Percentiles rank a stretch among this genome's conserved stretches.
These are phyloP conservation scores for Conidiobolus incongruus DNA, from an alignment of 371 early-diverging fungal species.

Conservation along the genomic window DNA sequence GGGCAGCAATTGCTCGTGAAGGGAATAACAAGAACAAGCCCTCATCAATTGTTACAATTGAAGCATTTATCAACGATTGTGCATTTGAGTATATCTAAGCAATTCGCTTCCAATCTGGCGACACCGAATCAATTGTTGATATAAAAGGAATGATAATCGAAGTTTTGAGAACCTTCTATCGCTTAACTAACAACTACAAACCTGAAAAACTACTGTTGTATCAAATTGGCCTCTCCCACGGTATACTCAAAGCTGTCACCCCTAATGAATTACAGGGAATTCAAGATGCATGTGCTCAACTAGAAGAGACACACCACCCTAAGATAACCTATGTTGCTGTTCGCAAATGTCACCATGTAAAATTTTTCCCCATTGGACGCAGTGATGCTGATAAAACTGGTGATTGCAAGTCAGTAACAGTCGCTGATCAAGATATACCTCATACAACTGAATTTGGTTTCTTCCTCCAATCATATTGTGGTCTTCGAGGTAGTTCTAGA, in stretches of 20 bases:
- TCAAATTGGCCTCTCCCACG: conserved; percentile 84
- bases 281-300: conserved; percentile 34
- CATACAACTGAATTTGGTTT: conserved; percentile 80
- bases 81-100: conserved; percentile 65
- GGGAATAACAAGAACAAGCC: conserved; percentile 43
- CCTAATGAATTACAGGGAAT: conserved; percentile 59
- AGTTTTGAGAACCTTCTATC: conserved; percentile 55
- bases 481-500: conserved; percentile 57
- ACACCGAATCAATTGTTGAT: conserved; percentile 74
- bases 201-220: conserved; percentile 84
- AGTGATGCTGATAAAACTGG: conserved; percentile 33
- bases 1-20: conserved; percentile 87
- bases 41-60: conserved; percentile 79
- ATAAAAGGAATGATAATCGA: conserved; percentile 63
- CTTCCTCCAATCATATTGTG: conserved; percentile 60
- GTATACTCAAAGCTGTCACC: conserved; percentile 63
- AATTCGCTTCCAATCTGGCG: conserved; percentile 59
- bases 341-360: conserved; percentile 90
- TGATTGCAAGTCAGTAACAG: conserved; percentile 73
- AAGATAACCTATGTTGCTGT: conserved; percentile 78
- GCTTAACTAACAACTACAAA: conserved; percentile 25
- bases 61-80: conserved; percentile 68
- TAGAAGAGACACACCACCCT: conserved; percentile 53
- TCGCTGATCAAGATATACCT: conserved; percentile 66
- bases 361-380: conserved; percentile 64